Percentiles rank a stretch among this genome's conserved stretches.
phyloP scores from a whole-genome alignment of 495 filamentous ascomycete species.

The Bathelium albidoporum region DNA sequence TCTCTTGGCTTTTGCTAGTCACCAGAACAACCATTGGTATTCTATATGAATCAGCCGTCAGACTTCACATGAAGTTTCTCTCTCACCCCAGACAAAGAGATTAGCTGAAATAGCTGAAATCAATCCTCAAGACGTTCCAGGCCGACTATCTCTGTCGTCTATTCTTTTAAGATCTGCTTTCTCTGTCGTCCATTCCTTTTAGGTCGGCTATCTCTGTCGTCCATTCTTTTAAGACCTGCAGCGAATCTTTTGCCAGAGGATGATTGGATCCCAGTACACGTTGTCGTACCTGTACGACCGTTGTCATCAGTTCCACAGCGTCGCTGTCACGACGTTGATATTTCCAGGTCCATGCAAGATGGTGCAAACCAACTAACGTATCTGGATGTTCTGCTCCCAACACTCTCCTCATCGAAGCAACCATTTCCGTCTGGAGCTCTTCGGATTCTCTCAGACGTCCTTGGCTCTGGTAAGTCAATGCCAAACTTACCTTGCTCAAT shows the following conservation, averaged over 20 bases:
- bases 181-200: no score
- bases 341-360: not conserved
- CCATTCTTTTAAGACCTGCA: not conserved
- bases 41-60: no score
- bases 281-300: not conserved
- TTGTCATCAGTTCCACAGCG: not conserved
- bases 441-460: conserved; percentile 2
- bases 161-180: no score
- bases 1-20: no score
- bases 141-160: no score
- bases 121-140: no score
- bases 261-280: not conserved
- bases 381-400: conserved; percentile 5
- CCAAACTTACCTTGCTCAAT: not conserved
- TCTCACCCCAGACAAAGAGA: no score
- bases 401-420: conserved; percentile 3
- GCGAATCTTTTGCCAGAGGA: not conserved
- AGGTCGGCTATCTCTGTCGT: not conserved
- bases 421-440: not conserved
- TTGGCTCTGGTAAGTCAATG: conserved; percentile 1
- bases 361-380: conserved; percentile 8
- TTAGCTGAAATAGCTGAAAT: no score
- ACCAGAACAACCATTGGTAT: no score
- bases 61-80: no score
- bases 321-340: not conserved